Evolutionary conservation across 495 filamentous ascomycete species (phyloP), one percentile per base, ranked within the genome.

Genomic region (Penicillium arizonense): DNA sequence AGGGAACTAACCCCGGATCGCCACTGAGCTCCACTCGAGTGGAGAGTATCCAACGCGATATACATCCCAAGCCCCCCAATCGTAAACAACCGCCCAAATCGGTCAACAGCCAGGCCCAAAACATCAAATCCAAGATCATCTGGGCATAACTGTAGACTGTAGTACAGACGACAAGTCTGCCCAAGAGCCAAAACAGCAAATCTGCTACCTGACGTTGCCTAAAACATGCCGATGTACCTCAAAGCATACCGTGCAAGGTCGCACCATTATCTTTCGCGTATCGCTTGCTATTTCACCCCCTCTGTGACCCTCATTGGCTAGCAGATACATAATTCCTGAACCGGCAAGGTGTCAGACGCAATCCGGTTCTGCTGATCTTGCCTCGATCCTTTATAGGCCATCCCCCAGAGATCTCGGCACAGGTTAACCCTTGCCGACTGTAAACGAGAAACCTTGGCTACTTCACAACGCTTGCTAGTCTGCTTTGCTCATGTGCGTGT

Each of bases 271-370:
- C 39, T 36, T 26, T 37, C 50, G 45, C 51, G 24, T 58, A 50
- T 41, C 40, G 51, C 44, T 63, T 47, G 40, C n/a, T 12, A 44
- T 57, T 41, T 50, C 20, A 26, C 11, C 54, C 54, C 44, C 24
- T 39, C 14, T 52, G 34, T 16, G 13, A 33, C 14, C 16, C 8
- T 63, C 52, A 69, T 62, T 54, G 43, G 49, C 59, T 47, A 10
- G 66, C 69, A 7, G 8, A 30, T 30, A 30, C 44, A 65, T 66
- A 96, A 69, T 62, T 96, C 92, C 44, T 84, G 79, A 3, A 78
- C 90, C 50, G 96, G 70, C 52, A 96, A 95, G 39, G 86, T 83
- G 50, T 87, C 85, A 50, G 64, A 58, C 32, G 90, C 8, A 79
- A 77, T 57, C 82, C 84, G 1, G 71, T 79, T 84, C 16, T 80